Base-by-base conservation (phyloP, 768 basidiomycete genomes). In the Cubamyces sp. region DNA sequence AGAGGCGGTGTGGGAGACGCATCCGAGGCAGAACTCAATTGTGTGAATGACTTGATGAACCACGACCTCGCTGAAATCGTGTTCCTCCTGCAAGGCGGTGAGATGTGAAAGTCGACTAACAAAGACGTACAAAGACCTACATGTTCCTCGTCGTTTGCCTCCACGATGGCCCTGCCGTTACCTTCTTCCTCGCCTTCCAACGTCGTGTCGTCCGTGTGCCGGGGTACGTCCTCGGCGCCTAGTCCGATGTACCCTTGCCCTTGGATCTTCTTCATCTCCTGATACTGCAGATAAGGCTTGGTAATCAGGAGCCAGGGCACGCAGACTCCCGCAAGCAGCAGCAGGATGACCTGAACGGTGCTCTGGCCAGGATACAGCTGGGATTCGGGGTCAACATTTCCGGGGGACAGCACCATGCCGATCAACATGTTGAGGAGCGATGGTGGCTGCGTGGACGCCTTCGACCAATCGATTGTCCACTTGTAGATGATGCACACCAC, bases 11-110 rank as follows among this genome's bases (percentile, higher is more conserved):
- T 98, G 96, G 65, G 96, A 98, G 70, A 98, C 98, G 75, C 96
- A 98, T 7, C 96, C 97, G 37, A 99, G 86, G 73, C 97, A 99
- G 77, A 98, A 99, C 78, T 99, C 97, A 76, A 99, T 98, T 25
- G 95, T 96, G 76, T 98, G 97, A 71, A 99, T 99, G 64, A 97
- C 81, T 75, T 99, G 97, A 76, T 99, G 96, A 62, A 98, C 92
- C 23, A 97, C 85, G 61, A 97, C 86, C 75, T 99, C 97, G 71
- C 94, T 81, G 75, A 98, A 93, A 71, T 97, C 94, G 73, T 96
- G 93, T 50, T 91, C 82, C 77, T 94, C 87, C 84, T 89, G 71
- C 62, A 58, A 68, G 28, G 54, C 63, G 39, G 18, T 12, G 50
- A 28, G 45, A 57, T 56, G 21, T 41, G 60, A 41, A 30, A 57